Conservation (phyloP, 164 flowering plant species). For the Berberis thunbergii region DNA sequence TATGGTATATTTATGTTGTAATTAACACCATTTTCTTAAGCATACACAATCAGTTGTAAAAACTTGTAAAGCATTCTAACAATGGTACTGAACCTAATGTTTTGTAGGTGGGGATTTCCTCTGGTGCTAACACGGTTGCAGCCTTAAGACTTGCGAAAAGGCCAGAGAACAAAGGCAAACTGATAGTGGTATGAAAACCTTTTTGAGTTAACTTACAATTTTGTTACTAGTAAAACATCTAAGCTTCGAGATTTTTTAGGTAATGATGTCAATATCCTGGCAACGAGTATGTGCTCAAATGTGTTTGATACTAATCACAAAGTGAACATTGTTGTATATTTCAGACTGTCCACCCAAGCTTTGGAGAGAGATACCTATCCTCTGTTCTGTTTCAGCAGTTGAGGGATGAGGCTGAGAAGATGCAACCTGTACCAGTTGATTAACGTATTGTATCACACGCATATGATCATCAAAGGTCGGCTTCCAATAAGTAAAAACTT, state of each 20-base stretch:
- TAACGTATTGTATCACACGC: constrained; percentile 9
- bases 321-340: background rate
- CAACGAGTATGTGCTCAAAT: too few relatives aligned
- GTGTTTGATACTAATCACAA: too few relatives aligned
- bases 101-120: constrained; percentile 85
- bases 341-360: constrained; percentile 88
- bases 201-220: background rate
- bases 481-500: too few relatives aligned
- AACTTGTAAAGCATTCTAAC: too few relatives aligned
- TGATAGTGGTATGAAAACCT: constrained; percentile 69
- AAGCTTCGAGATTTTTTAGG: too few relatives aligned
- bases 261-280: too few relatives aligned
- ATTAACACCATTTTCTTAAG: too few relatives aligned
- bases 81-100: too few relatives aligned
- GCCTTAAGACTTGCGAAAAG: constrained; percentile 76
- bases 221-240: background rate
- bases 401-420: constrained; percentile 72
- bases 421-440: constrained; percentile 93
- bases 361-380: constrained; percentile 90
- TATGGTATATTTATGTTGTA: constrained; percentile 36
- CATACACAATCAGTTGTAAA: too few relatives aligned
- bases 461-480: background rate
- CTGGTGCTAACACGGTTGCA: constrained; percentile 95
- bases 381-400: constrained; percentile 79
- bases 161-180: constrained; percentile 98